Evolutionary conservation across 2,329 filamentous ascomycete species (phyloP), one percentile per base, ranked within the genome.

Genomic region (Sphaerulina vaccinii): DNA sequence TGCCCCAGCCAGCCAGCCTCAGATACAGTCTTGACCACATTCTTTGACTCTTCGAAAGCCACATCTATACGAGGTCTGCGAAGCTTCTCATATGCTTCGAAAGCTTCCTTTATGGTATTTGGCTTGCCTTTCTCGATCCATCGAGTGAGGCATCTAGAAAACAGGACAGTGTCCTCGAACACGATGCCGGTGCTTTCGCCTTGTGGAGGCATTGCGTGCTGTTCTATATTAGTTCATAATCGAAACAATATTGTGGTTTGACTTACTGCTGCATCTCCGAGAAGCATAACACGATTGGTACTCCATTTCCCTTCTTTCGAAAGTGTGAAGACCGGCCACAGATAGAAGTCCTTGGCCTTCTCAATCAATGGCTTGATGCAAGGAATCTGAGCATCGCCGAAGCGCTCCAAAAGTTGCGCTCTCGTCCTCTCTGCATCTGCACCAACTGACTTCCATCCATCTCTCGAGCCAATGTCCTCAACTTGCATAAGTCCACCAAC

Each of bases 131-230:
- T 70, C 50, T 73, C 68, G 60, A 74, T 68, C 72, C 73, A 75
- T 37, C 67, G 62, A 1, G 67, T 69, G 40, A 75, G 52, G 62
- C 71, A 74, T 41, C 73, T 63, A 22, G 75, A 71, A 62, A 79
- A 73, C 47, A 79, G 62, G 29, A 78, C 73, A 2, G 72, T 77
- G 59, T 79, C 76, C 63, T 79, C 77, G 55, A 79, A 78, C 8
- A 78, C 75, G 27, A 79, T 73, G 13, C 76, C 76, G 3, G 75
- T 78, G 24, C 69, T 71, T 55, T 79, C 76, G 9, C 76, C 76
- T 52, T 78, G 75, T 2, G 76, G 75, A 3, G 76, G 75, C 76
- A 79, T 79, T 8, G 73, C 74, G 58, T 76, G 74, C 42, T 68
- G 46, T 32, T n/a, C 11, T 24, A 29, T 40, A 11, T 54, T 39